Conservation (phyloP, 768 basidiomycete species). For the Termitomyces titanicus region DNA sequence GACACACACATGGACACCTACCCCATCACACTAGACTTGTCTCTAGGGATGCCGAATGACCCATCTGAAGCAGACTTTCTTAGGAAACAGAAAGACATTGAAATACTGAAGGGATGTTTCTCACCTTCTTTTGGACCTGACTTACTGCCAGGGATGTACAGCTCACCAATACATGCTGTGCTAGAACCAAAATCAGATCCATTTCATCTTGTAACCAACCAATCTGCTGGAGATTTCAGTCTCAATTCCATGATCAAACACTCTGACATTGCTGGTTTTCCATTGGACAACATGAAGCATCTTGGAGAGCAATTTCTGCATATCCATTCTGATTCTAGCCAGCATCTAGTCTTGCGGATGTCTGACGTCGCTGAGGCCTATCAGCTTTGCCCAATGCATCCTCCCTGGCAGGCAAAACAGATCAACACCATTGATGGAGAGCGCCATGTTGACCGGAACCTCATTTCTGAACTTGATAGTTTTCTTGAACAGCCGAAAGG, state of each 20-base stretch:
- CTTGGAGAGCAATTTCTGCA: background rate
- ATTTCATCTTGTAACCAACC: background rate
- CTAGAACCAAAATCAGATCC: background rate
- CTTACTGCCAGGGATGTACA: background rate
- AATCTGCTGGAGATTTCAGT: background rate
- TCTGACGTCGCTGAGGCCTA: background rate
- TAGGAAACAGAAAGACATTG: background rate
- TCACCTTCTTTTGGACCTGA: background rate
- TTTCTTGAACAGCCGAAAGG: conserved; percentile 9
- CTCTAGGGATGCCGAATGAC: background rate
- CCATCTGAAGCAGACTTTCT: background rate
- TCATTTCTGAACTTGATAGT: conserved; percentile 12
- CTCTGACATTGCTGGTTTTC: background rate
- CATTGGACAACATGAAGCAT: background rate
- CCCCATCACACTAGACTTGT: background rate
- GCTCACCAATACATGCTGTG: background rate
- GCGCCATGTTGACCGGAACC: conserved; percentile 28
- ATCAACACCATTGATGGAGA: conserved; percentile 2
- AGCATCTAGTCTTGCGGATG: background rate
- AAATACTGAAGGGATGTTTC: background rate
- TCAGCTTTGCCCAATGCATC: background rate
- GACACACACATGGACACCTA: background rate
- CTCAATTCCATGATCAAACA: background rate
- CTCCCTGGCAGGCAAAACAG: background rate
- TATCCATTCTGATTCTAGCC: too few relatives aligned